Evolutionary conservation across 805 yeast species (phyloP), one percentile per base, ranked within the genome.

Genomic region (Sugiyamaella americana): DNA sequence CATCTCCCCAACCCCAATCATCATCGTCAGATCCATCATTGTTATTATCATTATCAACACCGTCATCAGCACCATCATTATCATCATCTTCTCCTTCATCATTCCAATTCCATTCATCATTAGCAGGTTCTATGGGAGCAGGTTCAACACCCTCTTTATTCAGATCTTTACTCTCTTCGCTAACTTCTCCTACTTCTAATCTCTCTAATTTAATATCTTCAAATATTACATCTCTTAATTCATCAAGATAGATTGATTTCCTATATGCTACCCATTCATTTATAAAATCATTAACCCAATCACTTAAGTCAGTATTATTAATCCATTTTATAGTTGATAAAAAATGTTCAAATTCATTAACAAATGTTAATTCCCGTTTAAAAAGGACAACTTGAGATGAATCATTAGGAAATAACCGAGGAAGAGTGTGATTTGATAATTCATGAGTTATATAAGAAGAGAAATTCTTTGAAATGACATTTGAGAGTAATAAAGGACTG

Each of bases 1-100:
- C 57, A n/a, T 56, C 59, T 18, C 54, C 57, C 59, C 58, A 54
- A 4, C 54, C 58, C 57, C 58, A 53, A 20, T 49, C 54, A 3
- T 54, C 59, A 8, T 39, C 45, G 13, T 44, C 46, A 22, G 44
- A 47, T 3, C 39, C 44, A 13, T 39, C 42, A 19, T 40, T 47
- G 13, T 39, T 43, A 8, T 41, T 24, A 11, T 21, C 41, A 2
- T 37, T 42, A 10, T 29, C 40, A 23, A 34, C 45, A 20, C n/a
- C 18, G 17, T 42, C 29, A 29, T 5, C 13, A 4, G 19, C 41
- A 13, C 19, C 30, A 3, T 47, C 52, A 3, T 46, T 40, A 10
- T 43, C 34, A 37, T 39, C 47, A 10, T 40, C 49, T 5, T 49
- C 46, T 10, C 51, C 57, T 35, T 47, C 54, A 26, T 51, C 56